Evolutionary conservation across 768 basidiomycete genomes (phyloP).

Genomic region (Dictyophora rubrovolvata): DNA sequence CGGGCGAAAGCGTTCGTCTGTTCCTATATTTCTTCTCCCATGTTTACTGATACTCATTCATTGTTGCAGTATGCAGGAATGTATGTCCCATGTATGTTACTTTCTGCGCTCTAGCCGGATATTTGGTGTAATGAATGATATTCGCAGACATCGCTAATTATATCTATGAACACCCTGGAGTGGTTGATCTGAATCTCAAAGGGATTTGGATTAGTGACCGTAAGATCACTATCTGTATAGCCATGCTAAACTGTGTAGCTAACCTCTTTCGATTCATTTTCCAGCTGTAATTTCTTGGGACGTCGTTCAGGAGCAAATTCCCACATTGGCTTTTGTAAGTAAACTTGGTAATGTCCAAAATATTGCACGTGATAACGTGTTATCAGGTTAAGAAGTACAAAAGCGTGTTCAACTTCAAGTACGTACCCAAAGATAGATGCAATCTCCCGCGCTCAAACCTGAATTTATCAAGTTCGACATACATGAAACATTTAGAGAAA

Average conservation of each 20-base stretch:
- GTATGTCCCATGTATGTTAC: conserved; percentile 47
- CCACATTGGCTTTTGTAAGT: conserved; percentile 58
- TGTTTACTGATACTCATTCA: not conserved
- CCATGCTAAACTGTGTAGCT: too few relatives aligned
- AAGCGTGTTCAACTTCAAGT: conserved; percentile 67
- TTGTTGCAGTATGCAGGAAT: conserved; percentile 56
- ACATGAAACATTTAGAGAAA: conserved; percentile 47
- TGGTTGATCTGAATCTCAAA: conserved; percentile 46
- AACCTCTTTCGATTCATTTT: too few relatives aligned
- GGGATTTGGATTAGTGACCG: conserved; percentile 40
- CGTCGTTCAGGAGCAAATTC: conserved; percentile 58
- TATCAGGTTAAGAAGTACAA: conserved; percentile 42
- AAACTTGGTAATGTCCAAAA: not conserved
- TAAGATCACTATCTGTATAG: not conserved
- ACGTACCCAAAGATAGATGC: conserved; percentile 14
- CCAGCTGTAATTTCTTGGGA: conserved; percentile 38
- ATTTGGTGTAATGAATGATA: not conserved
- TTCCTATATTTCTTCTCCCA: not conserved
- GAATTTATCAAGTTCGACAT: conserved; percentile 57
- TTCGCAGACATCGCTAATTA: conserved; percentile 62
- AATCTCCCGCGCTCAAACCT: too few relatives aligned
- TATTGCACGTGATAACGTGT: not conserved
- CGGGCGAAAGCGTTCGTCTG: conserved; percentile 61
- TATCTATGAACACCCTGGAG: conserved; percentile 49
- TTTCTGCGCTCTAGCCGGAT: not conserved